Conservation (phyloP, 805 yeast species). For the Ogataea pignaliae region DNA sequence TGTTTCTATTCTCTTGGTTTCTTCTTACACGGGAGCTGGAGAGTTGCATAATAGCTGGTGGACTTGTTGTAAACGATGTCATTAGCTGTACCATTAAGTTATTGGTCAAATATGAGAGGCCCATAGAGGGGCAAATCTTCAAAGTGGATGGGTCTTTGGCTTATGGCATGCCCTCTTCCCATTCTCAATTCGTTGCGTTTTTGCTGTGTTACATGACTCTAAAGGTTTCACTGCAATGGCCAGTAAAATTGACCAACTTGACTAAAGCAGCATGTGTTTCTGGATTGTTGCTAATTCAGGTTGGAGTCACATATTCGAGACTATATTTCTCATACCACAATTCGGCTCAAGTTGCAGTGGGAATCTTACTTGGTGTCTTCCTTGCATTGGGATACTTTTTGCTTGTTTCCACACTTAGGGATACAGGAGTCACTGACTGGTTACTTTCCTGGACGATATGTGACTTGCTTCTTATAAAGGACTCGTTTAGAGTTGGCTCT, state of each 20-base stretch:
- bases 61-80: constrained; percentile 77
- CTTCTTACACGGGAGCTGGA: constrained; percentile 79
- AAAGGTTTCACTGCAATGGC: constrained; percentile 39
- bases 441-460: constrained; percentile 55
- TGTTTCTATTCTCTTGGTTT: constrained; percentile 82
- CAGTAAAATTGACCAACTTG: constrained; percentile 23
- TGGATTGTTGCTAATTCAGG: constrained; percentile 26
- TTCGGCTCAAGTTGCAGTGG: constrained; percentile 66
- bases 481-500: constrained; percentile 36
- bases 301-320: constrained; percentile 61
- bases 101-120: constrained; percentile 68
- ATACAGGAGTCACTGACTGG: constrained; percentile 64
- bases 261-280: constrained; percentile 30
- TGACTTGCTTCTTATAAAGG: constrained; percentile 51
- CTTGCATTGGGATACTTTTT: constrained; percentile 58
- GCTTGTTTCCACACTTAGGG: constrained; percentile 51
- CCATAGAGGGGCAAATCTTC: constrained; percentile 39
- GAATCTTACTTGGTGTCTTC: constrained; percentile 56
- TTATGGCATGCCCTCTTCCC: constrained; percentile 97
- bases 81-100: constrained; percentile 65
- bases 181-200: constrained; percentile 92
- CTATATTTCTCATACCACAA: constrained; percentile 79
- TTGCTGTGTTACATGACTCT: constrained; percentile 56
- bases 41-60: constrained; percentile 76
- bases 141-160: constrained; percentile 34